Base-by-base conservation (phyloP, 371 early-diverging fungal genomes). In the Mortierella polycephala region DNA sequence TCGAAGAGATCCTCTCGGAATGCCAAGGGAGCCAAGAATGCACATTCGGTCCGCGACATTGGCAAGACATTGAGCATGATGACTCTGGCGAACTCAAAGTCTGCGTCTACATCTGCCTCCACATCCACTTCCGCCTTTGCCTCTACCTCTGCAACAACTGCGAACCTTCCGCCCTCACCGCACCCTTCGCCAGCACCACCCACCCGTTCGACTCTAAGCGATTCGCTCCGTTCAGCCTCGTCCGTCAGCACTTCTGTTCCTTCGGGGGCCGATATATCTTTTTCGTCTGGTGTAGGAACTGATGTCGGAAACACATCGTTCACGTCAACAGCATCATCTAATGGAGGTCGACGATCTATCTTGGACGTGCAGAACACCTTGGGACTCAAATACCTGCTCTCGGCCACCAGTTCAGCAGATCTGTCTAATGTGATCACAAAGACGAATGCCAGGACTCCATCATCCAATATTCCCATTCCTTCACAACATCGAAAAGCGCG, bases 381-480 rank as follows among this genome's bases (percentile, higher is more conserved):
- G 23, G 75, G 75, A 10, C 60, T 75, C 55, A 71, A 71, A 47
- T 77, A 71, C 44, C 39, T 77, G 9, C 62, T 77, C 12, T 77
- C 69, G 12, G 77, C 77, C 45, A 57, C 72, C 30, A 71, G 72
- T 44, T 64, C 64, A 53, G 63, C 77, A 1, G 77, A 77, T 64
- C 72, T 77, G 42, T 68, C 71, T 12, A 77, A 71, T 57, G 77
- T 77, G 49, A 68, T 77, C 47, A 77, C 77, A 14, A 69, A 71
- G 46, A 65, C 76, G 10, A 66, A 71, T n/a, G 54, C 71, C 23
- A 69, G 69, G 45, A 30, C 71, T 1, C 49, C 70, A 37, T 14
- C 50, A 3, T 42, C 57, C 46, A 51, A 20, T 5, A 40, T 16
- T 11, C 41, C 71, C 23, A 41, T 51, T 20, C 51, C 51, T 12